A percentile compares a stretch with the other conserved stretches of the same genome.
These are phyloP conservation scores for Paraglomus occultum DNA, from an alignment of 192 early-diverging fungal species.

Conservation along the genomic window DNA sequence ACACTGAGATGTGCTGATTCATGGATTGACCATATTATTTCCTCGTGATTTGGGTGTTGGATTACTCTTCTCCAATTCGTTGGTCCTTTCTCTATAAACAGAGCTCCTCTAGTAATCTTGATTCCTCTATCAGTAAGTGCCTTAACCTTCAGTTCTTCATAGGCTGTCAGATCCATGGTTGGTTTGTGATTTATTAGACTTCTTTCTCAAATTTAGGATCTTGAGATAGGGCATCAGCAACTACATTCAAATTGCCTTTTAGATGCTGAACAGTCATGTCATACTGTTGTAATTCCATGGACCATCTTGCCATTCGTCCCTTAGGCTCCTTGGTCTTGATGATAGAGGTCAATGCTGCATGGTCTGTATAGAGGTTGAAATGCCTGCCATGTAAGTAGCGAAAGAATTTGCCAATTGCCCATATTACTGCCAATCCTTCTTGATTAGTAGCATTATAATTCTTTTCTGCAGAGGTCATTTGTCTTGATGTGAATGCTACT, in stretches of 20 bases:
- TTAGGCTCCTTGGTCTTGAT: constrained; percentile 4
- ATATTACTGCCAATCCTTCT: constrained; percentile 31
- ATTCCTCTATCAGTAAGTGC: too few species aligned
- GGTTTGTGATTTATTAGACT: background rate
- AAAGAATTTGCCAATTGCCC: constrained; percentile 30
- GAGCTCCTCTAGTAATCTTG: too few species aligned
- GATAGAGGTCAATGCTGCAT: background rate
- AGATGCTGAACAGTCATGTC: constrained; percentile 39
- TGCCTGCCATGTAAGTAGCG: constrained; percentile 31
- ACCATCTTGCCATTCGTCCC: constrained; percentile 42
- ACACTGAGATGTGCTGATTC: too few species aligned
- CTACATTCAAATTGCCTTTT: constrained; percentile 31
- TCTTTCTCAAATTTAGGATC: constrained; percentile 18
- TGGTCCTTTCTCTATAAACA: too few species aligned
- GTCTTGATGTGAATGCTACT: too few species aligned
- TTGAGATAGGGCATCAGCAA: constrained; percentile 38
- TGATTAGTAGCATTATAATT: constrained; percentile 34
- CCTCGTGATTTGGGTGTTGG: too few species aligned
- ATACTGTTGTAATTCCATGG: constrained; percentile 30
- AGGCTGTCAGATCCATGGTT: background rate
- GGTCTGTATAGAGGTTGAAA: background rate
- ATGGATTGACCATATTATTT: too few species aligned
- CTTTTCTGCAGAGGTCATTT: too few species aligned
- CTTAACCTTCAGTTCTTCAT: background rate
- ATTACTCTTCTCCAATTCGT: too few species aligned